Percentiles rank a stretch among this genome's conserved stretches.
Conservation (phyloP, 2,329 filamentous ascomycete species). For the Neonectria magnoliae region DNA sequence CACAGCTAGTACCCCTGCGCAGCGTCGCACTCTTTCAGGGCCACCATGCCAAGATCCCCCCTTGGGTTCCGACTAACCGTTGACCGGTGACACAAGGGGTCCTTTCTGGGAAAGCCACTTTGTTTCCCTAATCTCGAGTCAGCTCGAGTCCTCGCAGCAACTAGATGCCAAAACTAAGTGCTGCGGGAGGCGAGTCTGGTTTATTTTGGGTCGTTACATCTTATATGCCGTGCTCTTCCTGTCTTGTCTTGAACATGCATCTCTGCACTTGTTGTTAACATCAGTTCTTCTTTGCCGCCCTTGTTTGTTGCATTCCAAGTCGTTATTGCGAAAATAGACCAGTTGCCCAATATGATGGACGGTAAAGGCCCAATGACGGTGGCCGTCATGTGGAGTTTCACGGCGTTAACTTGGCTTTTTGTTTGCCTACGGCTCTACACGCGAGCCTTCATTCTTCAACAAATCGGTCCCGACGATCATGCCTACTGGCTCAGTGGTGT, state of each 20-base stretch:
- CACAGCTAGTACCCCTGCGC: not conserved
- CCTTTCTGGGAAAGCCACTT: not conserved
- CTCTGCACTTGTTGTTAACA: not conserved
- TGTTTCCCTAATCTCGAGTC: conserved; percentile 1
- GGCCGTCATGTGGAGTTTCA: conserved; percentile 41
- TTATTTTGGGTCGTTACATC: conserved; percentile 2
- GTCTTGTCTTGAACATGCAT: not conserved
- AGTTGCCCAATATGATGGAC: conserved; percentile 28
- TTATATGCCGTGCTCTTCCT: not conserved
- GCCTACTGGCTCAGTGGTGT: conserved; percentile 39
- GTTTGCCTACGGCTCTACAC: conserved; percentile 50
- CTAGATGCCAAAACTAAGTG: not conserved
- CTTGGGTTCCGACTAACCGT: not conserved
- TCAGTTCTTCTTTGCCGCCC: not conserved
- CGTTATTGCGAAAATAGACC: not conserved
- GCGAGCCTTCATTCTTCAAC: conserved; percentile 40
- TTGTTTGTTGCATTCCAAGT: not conserved
- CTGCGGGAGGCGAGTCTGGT: not conserved
- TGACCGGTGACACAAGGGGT: not conserved
- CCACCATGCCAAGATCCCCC: not conserved
- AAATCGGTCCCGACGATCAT: conserved; percentile 47
- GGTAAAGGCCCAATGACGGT: conserved; percentile 33
- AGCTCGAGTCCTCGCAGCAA: not conserved
- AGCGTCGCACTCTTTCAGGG: not conserved
- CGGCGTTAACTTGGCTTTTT: conserved; percentile 41